Evolutionary conservation across 768 basidiomycete genomes (phyloP).

Genomic region (Lactarius psammicola): DNA sequence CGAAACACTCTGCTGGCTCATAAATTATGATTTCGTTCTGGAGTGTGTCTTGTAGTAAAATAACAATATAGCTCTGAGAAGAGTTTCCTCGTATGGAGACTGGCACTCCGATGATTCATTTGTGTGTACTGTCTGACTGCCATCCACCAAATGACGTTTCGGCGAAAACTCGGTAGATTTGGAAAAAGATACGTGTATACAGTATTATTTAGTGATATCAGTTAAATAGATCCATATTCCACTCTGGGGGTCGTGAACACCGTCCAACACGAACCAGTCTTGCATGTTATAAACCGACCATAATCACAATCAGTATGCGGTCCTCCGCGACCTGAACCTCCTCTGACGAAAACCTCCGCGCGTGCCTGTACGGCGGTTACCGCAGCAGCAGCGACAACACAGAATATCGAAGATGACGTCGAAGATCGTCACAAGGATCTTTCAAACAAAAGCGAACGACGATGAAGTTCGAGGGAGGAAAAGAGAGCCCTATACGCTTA

Average conservation of each 20-base stretch:
- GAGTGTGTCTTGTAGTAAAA: too few species aligned
- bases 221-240: neutral
- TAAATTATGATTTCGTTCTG: too few species aligned
- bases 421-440: conserved; percentile 67
- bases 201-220: neutral
- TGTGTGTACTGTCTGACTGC: too few species aligned
- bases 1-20: too few species aligned
- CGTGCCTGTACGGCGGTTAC: conserved; percentile 25
- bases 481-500: conserved; percentile 37
- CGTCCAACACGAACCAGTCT: neutral
- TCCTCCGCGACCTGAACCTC: neutral
- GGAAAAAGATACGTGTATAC: neutral
- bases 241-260: neutral
- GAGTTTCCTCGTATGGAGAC: too few species aligned
- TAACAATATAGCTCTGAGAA: too few species aligned
- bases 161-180: neutral
- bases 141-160: neutral
- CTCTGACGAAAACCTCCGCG: neutral
- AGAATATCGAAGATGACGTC: conserved; percentile 54
- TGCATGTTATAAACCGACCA: neutral
- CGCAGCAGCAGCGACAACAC: conserved; percentile 42
- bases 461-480: neutral
- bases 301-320: conserved; percentile 4
- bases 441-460: neutral
- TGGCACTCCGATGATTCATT: too few species aligned